Conservation (phyloP, 2,329 filamentous ascomycete species). For the Grosmannia serpens region DNA sequence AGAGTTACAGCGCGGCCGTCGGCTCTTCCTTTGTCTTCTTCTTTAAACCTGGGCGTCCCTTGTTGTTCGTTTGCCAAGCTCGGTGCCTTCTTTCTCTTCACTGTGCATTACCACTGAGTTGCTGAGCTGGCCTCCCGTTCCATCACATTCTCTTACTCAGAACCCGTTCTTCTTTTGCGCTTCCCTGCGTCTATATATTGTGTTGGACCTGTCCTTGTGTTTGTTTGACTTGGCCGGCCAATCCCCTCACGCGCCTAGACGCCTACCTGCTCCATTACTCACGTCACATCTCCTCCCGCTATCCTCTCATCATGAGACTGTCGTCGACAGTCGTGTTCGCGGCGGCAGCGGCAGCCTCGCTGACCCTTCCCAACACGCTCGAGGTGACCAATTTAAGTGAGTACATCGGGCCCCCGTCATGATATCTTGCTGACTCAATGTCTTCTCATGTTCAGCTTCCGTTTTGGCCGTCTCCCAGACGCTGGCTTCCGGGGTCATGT, state of each 20-base stretch:
- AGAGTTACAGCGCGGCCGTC: neutral
- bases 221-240: neutral
- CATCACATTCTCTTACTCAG: neutral
- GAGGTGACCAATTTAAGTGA: neutral
- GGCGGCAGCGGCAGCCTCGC: neutral
- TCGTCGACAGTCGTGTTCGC: neutral
- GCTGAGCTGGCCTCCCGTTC: neutral
- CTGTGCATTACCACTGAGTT: neutral
- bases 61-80: neutral
- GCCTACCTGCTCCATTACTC: neutral
- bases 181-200: neutral
- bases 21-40: neutral
- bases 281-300: neutral
- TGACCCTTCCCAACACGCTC: slow-evolving; percentile 6
- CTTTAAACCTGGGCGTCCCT: neutral
- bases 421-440: neutral
- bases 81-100: neutral
- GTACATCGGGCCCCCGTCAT: too few relatives aligned
- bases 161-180: neutral
- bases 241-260: neutral
- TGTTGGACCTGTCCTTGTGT: neutral
- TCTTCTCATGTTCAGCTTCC: slow-evolving; percentile 32
- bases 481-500: slow-evolving; percentile 49
- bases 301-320: neutral
- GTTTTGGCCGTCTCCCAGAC: slow-evolving; percentile 50